Conservation (phyloP, 2,329 filamentous ascomycete genomes). For the Talaromyces sp. region DNA sequence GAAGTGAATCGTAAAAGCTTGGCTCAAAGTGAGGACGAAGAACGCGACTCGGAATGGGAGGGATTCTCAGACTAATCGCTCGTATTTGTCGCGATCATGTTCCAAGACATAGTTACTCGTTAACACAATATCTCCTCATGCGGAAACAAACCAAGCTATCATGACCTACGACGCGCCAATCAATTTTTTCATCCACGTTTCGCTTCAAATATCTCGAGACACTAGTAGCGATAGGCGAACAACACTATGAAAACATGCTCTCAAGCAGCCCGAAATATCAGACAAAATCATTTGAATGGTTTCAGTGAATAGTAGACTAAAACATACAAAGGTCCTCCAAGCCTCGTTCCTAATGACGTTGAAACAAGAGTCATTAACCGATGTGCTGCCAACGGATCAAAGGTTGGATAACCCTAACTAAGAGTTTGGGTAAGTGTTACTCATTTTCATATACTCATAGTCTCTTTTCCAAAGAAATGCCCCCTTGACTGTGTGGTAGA, state of each 20-base stretch:
- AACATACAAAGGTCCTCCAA: background rate
- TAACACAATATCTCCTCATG: background rate
- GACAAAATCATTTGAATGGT: background rate
- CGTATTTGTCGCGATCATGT: no score
- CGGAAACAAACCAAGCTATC: background rate
- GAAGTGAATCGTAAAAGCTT: constrained; percentile 12
- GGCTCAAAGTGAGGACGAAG: constrained; percentile 25
- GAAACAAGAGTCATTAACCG: constrained; percentile 1
- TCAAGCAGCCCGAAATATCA: background rate
- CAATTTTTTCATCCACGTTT: background rate
- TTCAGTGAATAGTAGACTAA: background rate
- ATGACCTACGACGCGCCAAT: no score
- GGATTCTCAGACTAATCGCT: constrained; percentile 39
- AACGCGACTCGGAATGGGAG: constrained; percentile 44
- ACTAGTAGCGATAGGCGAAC: background rate
- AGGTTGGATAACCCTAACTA: background rate
- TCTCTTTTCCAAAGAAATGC: background rate
- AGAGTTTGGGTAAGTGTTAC: background rate
- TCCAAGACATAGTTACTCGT: background rate
- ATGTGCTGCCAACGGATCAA: constrained; percentile 1
- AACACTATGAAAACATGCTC: background rate
- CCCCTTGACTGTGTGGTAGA: background rate
- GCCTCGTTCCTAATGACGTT: background rate
- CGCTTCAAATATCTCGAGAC: background rate
- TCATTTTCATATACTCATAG: background rate